Evolutionary conservation across 2,329 filamentous ascomycete species (phyloP).

Genomic region (Hymenoscyphus repandus): DNA sequence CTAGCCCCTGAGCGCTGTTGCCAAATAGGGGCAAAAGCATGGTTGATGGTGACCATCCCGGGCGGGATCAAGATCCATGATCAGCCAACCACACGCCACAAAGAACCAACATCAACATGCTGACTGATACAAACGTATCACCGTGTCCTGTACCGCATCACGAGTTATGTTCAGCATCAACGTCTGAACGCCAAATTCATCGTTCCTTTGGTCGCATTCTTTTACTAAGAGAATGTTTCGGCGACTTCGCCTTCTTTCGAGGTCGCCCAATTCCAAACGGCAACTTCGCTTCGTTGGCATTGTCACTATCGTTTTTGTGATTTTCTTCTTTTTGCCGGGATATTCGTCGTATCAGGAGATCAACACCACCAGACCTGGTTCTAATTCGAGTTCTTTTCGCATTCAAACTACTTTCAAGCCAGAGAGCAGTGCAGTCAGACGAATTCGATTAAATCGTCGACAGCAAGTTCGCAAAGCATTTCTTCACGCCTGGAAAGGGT

Average conservation of each 20-base stretch:
- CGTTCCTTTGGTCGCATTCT: too few species aligned
- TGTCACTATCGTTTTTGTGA: not conserved
- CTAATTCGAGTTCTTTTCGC: not conserved
- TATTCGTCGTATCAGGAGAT: not conserved
- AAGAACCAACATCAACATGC: too few species aligned
- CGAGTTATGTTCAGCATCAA: too few species aligned
- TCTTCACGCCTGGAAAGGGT: conserved; percentile 60
- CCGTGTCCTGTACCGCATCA: too few species aligned
- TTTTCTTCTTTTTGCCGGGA: not conserved
- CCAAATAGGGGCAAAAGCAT: too few species aligned
- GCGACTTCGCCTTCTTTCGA: not conserved
- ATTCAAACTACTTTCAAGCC: not conserved
- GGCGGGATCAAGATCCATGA: too few species aligned
- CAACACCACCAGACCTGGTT: not conserved
- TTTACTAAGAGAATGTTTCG: not conserved
- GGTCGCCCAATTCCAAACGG: not conserved
- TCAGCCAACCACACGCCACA: too few species aligned
- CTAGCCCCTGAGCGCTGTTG: too few species aligned
- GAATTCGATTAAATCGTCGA: not conserved
- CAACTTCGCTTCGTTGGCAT: not conserved
- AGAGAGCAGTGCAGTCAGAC: not conserved
- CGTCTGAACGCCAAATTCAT: too few species aligned
- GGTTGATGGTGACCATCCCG: too few species aligned
- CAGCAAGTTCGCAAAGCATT: conserved; percentile 10
- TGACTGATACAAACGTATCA: too few species aligned